Base-by-base conservation (phyloP, 2,329 filamentous ascomycete species). In the Phoma sp. region DNA sequence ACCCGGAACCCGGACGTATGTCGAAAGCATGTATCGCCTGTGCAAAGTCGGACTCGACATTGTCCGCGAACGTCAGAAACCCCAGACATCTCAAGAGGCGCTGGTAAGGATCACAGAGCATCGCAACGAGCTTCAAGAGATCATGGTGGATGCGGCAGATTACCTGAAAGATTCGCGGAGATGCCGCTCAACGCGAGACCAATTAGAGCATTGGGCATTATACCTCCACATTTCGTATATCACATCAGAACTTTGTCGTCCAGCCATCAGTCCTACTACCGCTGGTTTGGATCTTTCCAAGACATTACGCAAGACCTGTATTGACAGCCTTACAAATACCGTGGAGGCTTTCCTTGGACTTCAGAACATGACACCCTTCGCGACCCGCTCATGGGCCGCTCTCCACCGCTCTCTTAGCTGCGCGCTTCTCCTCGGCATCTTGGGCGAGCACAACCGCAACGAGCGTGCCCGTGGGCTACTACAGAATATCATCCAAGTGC, bases 161-260 rank as follows among this genome's bases (percentile, higher is more conserved):
- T 81, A 85, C 60, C 73, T 87, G 13, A 82, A 84, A 51, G 83
- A 86, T 52, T 79, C 79, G 40, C 47, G 78, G 61, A 64, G 78
- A 68, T 82, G 79, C 60, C 73, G 72, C 7, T 77, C 78, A 0
- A 76, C 78, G 58, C 71, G 75, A 38, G 80, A 87, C 58, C 83
- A 85, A 57, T 71, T 87, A 2, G 82, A 87, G 66, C 81, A 85
- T 56, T 83, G 85, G 70, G 83, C 82, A 0, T 67, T 87, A 4
- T 85, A 86, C 62, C 72, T 87, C 4, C 85, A 87, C 65, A 82
- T 82, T 18, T 86, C 83, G 7, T 87, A 87, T 68, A 81, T 86
- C 54, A 81, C 81, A 22, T 86, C 84, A 4, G 85, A 87, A 70
- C 80, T 87, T 29, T 86, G 83, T 65, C 80, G 85, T 29, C 83